phyloP scores from a whole-genome alignment of 2,329 filamentous ascomycete species.

The Sarocladium brachiariae region DNA sequence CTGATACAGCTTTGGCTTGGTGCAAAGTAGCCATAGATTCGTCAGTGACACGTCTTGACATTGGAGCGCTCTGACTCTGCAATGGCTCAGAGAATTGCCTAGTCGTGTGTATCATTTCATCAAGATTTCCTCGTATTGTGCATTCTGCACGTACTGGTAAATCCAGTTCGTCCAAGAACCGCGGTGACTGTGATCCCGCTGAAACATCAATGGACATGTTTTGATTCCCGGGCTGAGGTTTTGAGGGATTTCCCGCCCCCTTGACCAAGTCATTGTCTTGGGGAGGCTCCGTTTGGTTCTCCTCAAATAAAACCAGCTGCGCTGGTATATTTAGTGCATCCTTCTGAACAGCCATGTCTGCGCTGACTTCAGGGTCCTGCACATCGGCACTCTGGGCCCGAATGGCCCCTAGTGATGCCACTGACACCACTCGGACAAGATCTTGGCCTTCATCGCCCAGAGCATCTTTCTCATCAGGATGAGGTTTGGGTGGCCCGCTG shows the following conservation, averaged over 20 bases:
- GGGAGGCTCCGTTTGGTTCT: neutral
- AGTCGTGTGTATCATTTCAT: neutral
- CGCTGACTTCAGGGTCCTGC: too few relatives aligned
- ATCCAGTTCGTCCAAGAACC: neutral
- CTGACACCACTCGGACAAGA: too few relatives aligned
- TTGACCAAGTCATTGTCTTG: neutral
- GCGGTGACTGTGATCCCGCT: conserved; percentile 3
- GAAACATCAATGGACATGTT: neutral
- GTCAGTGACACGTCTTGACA: neutral
- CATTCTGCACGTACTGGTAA: neutral
- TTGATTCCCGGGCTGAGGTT: neutral
- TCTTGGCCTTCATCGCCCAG: too few relatives aligned
- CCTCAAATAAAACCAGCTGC: too few relatives aligned
- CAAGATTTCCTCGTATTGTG: neutral
- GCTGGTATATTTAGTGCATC: too few relatives aligned
- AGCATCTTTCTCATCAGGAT: too few relatives aligned
- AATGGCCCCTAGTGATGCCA: too few relatives aligned
- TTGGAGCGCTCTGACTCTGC: neutral
- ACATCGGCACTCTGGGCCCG: too few relatives aligned
- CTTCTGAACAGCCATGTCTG: too few relatives aligned
- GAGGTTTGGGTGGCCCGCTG: too few relatives aligned
- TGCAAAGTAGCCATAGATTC: neutral
- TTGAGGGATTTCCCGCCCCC: neutral
- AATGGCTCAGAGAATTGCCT: neutral
- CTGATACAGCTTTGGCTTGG: neutral